These are phyloP conservation scores for Trichoderma citrinoviride DNA, from an alignment of 2,329 filamentous ascomycete species.

Conservation along the genomic window DNA sequence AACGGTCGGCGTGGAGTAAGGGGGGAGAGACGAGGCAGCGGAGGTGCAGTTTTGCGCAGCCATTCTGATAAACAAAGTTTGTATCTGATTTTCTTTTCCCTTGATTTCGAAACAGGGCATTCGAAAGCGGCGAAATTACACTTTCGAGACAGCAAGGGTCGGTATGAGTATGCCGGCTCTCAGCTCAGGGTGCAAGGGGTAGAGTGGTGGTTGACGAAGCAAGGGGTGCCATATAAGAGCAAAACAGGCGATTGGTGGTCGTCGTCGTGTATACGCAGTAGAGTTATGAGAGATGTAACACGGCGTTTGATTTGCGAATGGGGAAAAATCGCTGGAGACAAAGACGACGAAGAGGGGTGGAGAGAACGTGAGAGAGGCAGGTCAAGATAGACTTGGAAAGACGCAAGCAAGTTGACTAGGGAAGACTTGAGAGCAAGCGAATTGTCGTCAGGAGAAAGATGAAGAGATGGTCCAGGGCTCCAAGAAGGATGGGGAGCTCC, in stretches of 20 bases:
- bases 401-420: neutral
- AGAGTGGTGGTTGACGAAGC: neutral
- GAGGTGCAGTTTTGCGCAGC: neutral
- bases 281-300: neutral
- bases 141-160: neutral
- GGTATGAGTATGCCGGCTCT: neutral
- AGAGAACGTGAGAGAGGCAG: neutral
- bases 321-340: neutral
- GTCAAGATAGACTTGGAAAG: neutral
- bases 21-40: neutral
- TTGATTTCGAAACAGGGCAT: neutral
- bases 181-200: neutral
- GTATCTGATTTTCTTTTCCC: neutral
- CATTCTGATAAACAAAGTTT: neutral
- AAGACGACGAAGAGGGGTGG: neutral
- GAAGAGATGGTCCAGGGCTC: conserved; percentile 6
- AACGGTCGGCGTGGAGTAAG: neutral
- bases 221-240: neutral
- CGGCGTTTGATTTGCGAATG: neutral
- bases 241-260: neutral
- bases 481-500: neutral
- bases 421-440: neutral
- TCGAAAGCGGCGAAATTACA: neutral
- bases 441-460: neutral
- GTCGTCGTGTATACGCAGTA: neutral